Evolutionary conservation across 441 rosid genomes (phyloP).

Genomic region (Syzygium malaccense): DNA sequence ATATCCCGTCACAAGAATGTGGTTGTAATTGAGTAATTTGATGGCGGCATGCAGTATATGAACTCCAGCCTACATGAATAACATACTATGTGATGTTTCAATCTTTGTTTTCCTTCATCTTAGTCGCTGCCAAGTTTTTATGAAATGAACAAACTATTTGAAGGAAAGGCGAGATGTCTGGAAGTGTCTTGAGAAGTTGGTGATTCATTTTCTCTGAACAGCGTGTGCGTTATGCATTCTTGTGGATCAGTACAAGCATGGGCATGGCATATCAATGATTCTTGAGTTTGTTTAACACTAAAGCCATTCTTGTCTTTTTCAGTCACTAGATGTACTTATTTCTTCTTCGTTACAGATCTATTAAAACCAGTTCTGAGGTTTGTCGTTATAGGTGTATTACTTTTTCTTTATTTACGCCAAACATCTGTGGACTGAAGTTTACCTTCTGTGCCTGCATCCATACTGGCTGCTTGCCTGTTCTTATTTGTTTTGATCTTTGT

Average conservation of each 20-base stretch:
- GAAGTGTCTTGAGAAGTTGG: slow-evolving; percentile 95
- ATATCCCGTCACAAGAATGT: background rate
- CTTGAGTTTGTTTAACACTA: background rate
- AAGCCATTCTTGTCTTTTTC: background rate
- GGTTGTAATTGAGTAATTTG: background rate
- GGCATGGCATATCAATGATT: background rate
- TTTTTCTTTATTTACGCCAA: background rate
- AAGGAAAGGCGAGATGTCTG: slow-evolving; percentile 97
- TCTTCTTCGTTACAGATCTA: slow-evolving; percentile 44
- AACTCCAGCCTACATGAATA: background rate
- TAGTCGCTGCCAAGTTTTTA: slow-evolving; percentile 70
- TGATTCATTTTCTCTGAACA: background rate
- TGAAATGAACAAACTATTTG: slow-evolving; percentile 71
- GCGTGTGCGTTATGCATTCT: background rate
- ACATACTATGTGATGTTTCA: background rate
- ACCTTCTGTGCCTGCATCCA: background rate
- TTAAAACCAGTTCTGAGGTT: slow-evolving; percentile 83
- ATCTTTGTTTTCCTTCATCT: background rate
- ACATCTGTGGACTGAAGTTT: background rate
- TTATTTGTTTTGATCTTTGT: background rate
- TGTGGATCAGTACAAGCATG: background rate
- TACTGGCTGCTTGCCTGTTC: background rate
- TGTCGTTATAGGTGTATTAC: slow-evolving; percentile 10
- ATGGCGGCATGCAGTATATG: background rate
- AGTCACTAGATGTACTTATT: background rate